Conservation (phyloP, 129 eudicot genomes). For the Artemisia annua region DNA sequence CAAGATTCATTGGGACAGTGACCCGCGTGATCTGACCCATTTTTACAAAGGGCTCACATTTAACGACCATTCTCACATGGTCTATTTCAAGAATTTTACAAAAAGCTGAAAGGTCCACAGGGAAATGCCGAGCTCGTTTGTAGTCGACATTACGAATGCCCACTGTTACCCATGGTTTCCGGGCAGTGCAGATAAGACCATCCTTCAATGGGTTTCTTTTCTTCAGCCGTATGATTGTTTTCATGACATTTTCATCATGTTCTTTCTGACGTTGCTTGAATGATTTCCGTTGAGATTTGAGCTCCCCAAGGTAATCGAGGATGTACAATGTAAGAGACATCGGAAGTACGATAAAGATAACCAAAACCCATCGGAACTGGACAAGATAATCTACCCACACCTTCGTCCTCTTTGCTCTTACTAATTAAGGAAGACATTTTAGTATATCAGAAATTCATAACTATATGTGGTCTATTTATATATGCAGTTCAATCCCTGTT, state of each 20-base stretch:
- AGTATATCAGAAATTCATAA: slow-evolving; percentile 5
- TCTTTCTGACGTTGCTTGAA: slow-evolving; percentile 62
- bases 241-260: slow-evolving; percentile 67
- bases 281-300: slow-evolving; percentile 54
- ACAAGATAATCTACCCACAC: slow-evolving; percentile 71
- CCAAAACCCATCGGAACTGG: slow-evolving; percentile 69
- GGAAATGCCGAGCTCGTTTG: slow-evolving; percentile 76
- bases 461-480: neutral
- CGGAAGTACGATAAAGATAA: slow-evolving; percentile 73
- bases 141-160: slow-evolving; percentile 93
- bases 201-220: slow-evolving; percentile 70
- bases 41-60: slow-evolving; percentile 77
- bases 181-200: slow-evolving; percentile 80
- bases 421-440: slow-evolving; percentile 55
- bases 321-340: slow-evolving; percentile 57
- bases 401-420: slow-evolving; percentile 78
- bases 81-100: slow-evolving; percentile 65
- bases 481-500: too few species aligned
- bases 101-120: slow-evolving; percentile 81
- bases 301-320: slow-evolving; percentile 61
- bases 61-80: slow-evolving; percentile 63
- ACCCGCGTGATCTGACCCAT: slow-evolving; percentile 82
- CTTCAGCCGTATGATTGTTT: slow-evolving; percentile 60
- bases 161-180: slow-evolving; percentile 84
- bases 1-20: slow-evolving; percentile 81